A percentile compares a stretch with the other conserved stretches of the same genome.
Conservation (phyloP, 2,329 filamentous ascomycete species). For the Stemphylium vesicarium region DNA sequence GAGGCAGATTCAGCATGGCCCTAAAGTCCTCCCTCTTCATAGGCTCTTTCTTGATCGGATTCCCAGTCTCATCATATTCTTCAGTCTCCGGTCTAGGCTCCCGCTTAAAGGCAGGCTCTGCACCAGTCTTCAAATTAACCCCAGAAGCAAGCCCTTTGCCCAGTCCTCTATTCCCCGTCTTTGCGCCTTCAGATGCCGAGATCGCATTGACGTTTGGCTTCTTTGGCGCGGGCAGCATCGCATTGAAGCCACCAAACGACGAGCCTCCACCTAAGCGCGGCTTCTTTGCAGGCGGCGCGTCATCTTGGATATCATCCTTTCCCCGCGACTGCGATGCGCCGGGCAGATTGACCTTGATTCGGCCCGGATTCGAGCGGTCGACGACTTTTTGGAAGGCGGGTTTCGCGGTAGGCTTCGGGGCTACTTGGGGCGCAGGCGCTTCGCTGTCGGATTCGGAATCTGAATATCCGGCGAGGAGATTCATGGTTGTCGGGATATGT, state of each 20-base stretch:
- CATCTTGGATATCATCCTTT: constrained; percentile 51
- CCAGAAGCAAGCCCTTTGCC: constrained; percentile 58
- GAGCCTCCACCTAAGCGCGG: constrained; percentile 67
- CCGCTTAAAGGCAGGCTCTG: constrained; percentile 80
- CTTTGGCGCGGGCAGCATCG: constrained; percentile 86
- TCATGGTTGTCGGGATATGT: constrained; percentile 60
- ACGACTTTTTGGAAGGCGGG: constrained; percentile 79
- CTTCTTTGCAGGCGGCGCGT: constrained; percentile 69
- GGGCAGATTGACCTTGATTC: constrained; percentile 82
- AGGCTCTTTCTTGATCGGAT: constrained; percentile 34
- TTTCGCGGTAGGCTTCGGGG: constrained; percentile 56
- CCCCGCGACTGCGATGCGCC: constrained; percentile 54
- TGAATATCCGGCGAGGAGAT: constrained; percentile 76
- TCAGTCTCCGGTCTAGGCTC: constrained; percentile 53
- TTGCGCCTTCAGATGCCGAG: constrained; percentile 31
- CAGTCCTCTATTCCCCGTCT: constrained; percentile 41
- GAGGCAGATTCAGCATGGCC: constrained; percentile 44
- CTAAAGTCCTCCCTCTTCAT: constrained; percentile 42
- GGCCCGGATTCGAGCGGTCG: constrained; percentile 79
- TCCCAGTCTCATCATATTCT: constrained; percentile 48
- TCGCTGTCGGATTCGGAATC: constrained; percentile 76
- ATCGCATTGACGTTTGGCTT: constrained; percentile 44
- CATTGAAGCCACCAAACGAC: constrained; percentile 81
- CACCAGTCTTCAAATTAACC: constrained; percentile 81
- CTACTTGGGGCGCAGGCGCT: constrained; percentile 40